Conservation (phyloP, 2,329 filamentous ascomycete species). For the Sarocladiaceae sp. region DNA sequence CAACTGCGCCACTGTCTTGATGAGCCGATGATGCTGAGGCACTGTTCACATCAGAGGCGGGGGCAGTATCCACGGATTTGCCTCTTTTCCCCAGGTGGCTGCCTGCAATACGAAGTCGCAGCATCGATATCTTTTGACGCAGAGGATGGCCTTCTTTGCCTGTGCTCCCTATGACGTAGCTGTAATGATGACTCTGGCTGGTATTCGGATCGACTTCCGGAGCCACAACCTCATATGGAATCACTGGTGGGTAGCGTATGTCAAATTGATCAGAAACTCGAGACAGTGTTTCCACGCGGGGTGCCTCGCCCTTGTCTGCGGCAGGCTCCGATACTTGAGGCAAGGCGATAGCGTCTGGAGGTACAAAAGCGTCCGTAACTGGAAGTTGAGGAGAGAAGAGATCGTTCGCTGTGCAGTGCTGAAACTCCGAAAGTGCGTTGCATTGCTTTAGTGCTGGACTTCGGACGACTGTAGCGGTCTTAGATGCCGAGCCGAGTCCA, state of each 20-base stretch:
- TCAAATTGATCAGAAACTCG: constrained; percentile 28
- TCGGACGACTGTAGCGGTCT: constrained; percentile 13
- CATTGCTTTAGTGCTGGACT: constrained; percentile 24
- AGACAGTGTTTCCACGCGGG: constrained; percentile 14
- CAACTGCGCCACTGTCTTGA: neutral
- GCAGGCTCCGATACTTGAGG: too few species aligned
- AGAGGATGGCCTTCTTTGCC: constrained; percentile 10
- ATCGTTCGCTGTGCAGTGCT: constrained; percentile 14
- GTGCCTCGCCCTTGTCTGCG: constrained; percentile 3
- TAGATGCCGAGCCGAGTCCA: constrained; percentile 13
- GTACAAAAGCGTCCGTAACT: constrained; percentile 12
- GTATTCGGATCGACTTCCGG: neutral
- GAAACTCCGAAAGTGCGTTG: constrained; percentile 25
- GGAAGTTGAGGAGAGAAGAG: constrained; percentile 11
- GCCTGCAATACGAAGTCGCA: constrained; percentile 20
- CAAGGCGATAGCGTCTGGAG: neutral
- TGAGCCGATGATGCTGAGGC: neutral
- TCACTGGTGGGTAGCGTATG: constrained; percentile 24
- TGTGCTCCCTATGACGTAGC: neutral
- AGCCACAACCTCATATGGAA: neutral
- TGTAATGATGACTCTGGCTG: neutral
- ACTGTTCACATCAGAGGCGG: neutral
- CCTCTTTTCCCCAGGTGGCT: constrained; percentile 8
- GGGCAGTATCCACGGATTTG: constrained; percentile 10
- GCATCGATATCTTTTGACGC: constrained; percentile 24